Evolutionary conservation across 1,284 basidiomycete genomes (phyloP), one percentile per base, ranked within the genome.

Genomic region (Austroboletus novae-zelandiae): DNA sequence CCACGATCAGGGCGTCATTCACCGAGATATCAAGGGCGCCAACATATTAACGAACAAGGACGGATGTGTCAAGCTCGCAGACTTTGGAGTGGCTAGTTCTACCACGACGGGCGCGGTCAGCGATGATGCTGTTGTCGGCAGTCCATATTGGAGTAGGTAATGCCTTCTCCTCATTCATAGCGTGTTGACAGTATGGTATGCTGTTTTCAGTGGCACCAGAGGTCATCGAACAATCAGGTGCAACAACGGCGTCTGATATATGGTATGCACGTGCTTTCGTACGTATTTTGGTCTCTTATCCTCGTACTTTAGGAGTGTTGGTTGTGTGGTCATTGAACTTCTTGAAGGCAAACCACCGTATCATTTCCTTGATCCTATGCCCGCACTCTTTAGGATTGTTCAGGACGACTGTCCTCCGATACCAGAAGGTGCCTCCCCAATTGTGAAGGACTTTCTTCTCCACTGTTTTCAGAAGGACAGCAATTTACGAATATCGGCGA

Each of bases 391-490:
- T 72, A 86, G 94, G 45, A 98, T 99, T 57, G 96, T 99, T 1
- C 94, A 98, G 68, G 96, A 99, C 64, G 95, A 98, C 67, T 91
- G 86, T 61, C 96, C 96, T 39, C 93, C 93, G 8, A 89, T 99
- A 59, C 96, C 96, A 0, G 94, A 98, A 55, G 92, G 94, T 39
- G 91, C 92, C 1, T 95, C 92, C 11, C 84, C 92, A 46, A 88
- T 96, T 53, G 95, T 97, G 58, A 93, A 96, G 64, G 94, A 98
- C 70, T 99, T 98, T 63, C 76, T 99, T 9, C 89, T 93, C 57
- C 94, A 98, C 59, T 98, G 96, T 67, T 99, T 99, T 71, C 96
- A 98, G 74, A 98, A 98, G 70, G 96, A 98, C 65, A 86, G 85
- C 57, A 97, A 98, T 68, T 76, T 99, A 39, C 87, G 96, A 20